A percentile compares a stretch with the other conserved stretches of the same genome.
Evolutionary conservation across 2,329 filamentous ascomycete genomes (phyloP).

Genomic region (Penicillium janthinellum): DNA sequence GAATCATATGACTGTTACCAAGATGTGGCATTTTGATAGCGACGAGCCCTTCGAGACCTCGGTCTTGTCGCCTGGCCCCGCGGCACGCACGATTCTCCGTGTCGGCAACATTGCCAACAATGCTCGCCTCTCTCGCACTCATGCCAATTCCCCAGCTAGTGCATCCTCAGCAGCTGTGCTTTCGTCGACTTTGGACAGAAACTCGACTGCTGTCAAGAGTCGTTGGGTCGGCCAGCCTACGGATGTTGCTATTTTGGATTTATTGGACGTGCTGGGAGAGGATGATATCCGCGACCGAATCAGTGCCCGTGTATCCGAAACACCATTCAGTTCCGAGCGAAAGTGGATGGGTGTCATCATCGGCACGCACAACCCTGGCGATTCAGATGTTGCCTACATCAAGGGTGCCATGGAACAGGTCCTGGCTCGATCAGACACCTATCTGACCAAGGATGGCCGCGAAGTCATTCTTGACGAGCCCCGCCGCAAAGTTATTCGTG

Average conservation of each 20-base stretch:
- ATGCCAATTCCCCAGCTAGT: slow-evolving; percentile 69
- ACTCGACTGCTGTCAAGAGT: slow-evolving; percentile 69
- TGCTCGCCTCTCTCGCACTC: slow-evolving; percentile 73
- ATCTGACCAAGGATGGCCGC: slow-evolving; percentile 79
- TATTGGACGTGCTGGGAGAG: slow-evolving; percentile 87
- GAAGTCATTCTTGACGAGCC: slow-evolving; percentile 82
- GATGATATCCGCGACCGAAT: slow-evolving; percentile 87
- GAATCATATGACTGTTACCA: slow-evolving; percentile 97
- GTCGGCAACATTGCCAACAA: slow-evolving; percentile 98
- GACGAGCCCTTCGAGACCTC: slow-evolving; percentile 56
- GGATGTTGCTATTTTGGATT: slow-evolving; percentile 93
- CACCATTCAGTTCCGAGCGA: slow-evolving; percentile 92
- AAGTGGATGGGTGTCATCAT: slow-evolving; percentile 99
- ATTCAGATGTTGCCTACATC: slow-evolving; percentile 83
- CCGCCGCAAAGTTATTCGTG: slow-evolving; percentile 70
- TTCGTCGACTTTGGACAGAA: slow-evolving; percentile 73
- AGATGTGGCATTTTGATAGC: slow-evolving; percentile 90
- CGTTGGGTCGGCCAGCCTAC: slow-evolving; percentile 97
- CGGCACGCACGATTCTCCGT: slow-evolving; percentile 77
- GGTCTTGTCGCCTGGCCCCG: slow-evolving; percentile 64
- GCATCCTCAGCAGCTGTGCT: slow-evolving; percentile 75
- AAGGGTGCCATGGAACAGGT: slow-evolving; percentile 92
- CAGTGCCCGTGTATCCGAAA: slow-evolving; percentile 79
- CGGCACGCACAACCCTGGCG: slow-evolving; percentile 54
- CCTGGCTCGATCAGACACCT: slow-evolving; percentile 84